Base-by-base conservation (phyloP, 768 basidiomycete genomes). In the Auricularia sp. region DNA sequence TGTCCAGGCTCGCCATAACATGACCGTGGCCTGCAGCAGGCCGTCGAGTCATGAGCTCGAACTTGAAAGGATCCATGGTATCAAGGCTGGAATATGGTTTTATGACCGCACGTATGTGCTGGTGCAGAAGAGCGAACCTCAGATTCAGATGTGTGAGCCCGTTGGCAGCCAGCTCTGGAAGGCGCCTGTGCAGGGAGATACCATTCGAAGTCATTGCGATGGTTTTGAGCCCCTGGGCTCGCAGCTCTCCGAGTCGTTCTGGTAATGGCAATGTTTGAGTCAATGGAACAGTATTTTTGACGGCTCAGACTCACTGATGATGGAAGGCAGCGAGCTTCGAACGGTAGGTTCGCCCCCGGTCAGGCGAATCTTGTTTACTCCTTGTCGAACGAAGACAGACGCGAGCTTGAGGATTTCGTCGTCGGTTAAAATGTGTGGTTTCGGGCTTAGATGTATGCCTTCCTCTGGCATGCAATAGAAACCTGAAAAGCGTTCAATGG, bases 381-480 rank as follows among this genome's bases (percentile, higher is more conserved):
- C 94, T 70, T 83, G 84, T 69, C 79, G 79, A 0, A 95, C 91
- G 68, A 95, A 96, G 18, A 95, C 75, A 18, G 80, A 75, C 3
- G 90, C 88, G 1, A 93, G 79, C 61, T 88, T 84, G 51, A 89
- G 72, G 35, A 94, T 76, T 72, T 95, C 92, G 62, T 85, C 82
- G 67, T 92, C 86, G 0, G 88, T 85, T 45, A 95, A 80, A 65
- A 92, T 80, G 65, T 89, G 81, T 10, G 79, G 78, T 39, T 77
- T 77, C 2, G 91, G 92, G 13, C 89, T 87, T 34, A 94, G 80
- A 63, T 88, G 82, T 3, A 94, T 77, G 37, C 92, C 91, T 71
- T 89, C 85, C 63, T 80, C 83, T 2, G 92, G 92, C 92, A 94
- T 95, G 71, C 92, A 94, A 72, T 95, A 95, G 70, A 92, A 92